phyloP scores from a whole-genome alignment of 768 basidiomycete genomes.

The Dioszegia aurantiaca region DNA sequence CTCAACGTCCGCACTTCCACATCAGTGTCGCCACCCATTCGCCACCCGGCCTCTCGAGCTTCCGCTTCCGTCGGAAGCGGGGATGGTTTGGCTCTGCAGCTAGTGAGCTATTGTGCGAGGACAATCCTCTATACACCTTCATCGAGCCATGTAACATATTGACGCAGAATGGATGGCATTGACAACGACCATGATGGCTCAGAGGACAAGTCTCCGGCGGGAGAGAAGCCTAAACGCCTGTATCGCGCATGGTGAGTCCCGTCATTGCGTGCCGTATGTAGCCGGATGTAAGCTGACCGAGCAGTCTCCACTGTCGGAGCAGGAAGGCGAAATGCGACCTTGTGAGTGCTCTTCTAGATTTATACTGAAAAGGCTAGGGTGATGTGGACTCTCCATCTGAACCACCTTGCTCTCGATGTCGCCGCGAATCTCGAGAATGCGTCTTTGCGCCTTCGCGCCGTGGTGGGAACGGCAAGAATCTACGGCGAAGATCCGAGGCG shows the following conservation, averaged over 20 bases:
- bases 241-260: slow-evolving; percentile 38
- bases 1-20: too few species aligned
- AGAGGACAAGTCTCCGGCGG: background rate
- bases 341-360: slow-evolving; percentile 17
- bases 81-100: too few species aligned
- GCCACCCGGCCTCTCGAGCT: too few species aligned
- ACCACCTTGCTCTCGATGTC: slow-evolving; percentile 47
- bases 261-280: background rate
- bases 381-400: slow-evolving; percentile 43
- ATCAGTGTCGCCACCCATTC: too few species aligned
- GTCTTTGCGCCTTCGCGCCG: slow-evolving; percentile 42
- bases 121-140: too few species aligned
- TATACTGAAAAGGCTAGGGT: slow-evolving; percentile 21
- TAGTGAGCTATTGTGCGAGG: too few species aligned
- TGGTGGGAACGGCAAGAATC: slow-evolving; percentile 37
- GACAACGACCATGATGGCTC: background rate
- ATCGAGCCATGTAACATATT: background rate
- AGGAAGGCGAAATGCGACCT: slow-evolving; percentile 50
- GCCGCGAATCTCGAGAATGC: slow-evolving; percentile 45
- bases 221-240: slow-evolving; percentile 28
- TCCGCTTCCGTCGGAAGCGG: too few species aligned
- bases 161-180: background rate
- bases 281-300: background rate
- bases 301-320: slow-evolving; percentile 40
- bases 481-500: slow-evolving; percentile 14